These are phyloP conservation scores for Globisporangium nagaii DNA, from an alignment of 352 stramenopile genomes.

Conservation along the genomic window DNA sequence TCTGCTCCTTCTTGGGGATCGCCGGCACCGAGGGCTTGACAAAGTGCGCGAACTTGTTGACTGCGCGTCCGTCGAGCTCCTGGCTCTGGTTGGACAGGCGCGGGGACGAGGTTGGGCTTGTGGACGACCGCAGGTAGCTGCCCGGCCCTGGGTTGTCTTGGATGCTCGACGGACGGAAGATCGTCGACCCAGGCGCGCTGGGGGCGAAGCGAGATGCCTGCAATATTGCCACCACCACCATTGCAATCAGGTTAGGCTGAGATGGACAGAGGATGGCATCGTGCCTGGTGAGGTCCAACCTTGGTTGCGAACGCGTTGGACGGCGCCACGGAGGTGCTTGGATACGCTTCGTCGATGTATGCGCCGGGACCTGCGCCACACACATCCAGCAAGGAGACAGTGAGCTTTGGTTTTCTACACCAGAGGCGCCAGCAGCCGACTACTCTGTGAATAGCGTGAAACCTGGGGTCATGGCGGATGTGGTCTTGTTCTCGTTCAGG, in stretches of 20 bases:
- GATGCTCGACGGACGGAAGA: constrained; percentile 58
- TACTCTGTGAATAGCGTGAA: not conserved
- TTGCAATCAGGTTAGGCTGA: too few species aligned
- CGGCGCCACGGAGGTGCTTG: constrained; percentile 10
- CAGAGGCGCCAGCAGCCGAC: too few species aligned
- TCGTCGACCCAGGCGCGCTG: constrained; percentile 59
- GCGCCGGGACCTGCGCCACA: constrained; percentile 41
- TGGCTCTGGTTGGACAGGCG: constrained; percentile 15
- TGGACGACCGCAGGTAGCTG: constrained; percentile 28
- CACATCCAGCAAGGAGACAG: too few species aligned
- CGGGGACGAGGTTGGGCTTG: constrained; percentile 20
- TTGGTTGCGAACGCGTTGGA: constrained; percentile 76
- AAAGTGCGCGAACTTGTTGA: constrained; percentile 35
- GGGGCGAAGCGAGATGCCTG: constrained; percentile 72
- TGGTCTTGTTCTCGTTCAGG: constrained; percentile 77
- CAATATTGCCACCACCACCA: not conserved
- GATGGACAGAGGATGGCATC: too few species aligned
- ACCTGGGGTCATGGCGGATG: constrained; percentile 68
- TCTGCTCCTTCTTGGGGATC: constrained; percentile 70
- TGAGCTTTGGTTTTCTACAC: too few species aligned
- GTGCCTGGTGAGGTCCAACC: constrained; percentile 9
- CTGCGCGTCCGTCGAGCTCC: constrained; percentile 1
- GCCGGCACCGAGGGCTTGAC: constrained; percentile 56
- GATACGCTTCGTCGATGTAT: constrained; percentile 28
- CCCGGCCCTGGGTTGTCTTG: constrained; percentile 72